Evolutionary conservation across 345 rosid species (phyloP), one percentile per base, ranked within the genome.

Genomic region (Trapa incisa): DNA sequence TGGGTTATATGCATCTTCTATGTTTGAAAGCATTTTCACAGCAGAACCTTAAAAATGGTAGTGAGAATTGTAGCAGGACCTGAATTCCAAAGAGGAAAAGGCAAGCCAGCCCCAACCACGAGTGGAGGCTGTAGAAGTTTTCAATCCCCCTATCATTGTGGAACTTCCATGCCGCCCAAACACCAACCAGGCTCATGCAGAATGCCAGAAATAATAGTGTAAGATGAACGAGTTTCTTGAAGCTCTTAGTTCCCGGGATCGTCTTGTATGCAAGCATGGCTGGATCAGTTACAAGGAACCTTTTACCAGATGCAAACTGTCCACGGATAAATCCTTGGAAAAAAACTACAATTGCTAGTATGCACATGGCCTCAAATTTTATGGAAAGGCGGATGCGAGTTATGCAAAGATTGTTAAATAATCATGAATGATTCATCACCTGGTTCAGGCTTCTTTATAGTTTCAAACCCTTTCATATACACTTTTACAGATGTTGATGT

Each of bases 121-220:
- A 95, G 78, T 89, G 97, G 66, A 95, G 87, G 79, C 97, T 95
- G 86, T 95, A 95, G 75, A 91, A 91, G 67, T 95, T 91, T 47
- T 91, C 96, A 0, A 95, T 95, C 74, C 96, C 96, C 77, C 85
- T 91, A 52, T 91, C 97, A 50, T 82, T 84, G 80, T 95, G 99
- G 79, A 95, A 95, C 77, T 89, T 95, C 76, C 80, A 66, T 61
- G 96, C 97, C 3, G 97, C 96, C 96, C 96, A 91, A 60, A 81
- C 77, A 66, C 99, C 99, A 13, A 89, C 68, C 22, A 82, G 7
- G 74, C 97, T 85, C 76, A 89, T 74, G 57, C 81, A 75, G 65
- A 91, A 76, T 14, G 93, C 96, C 17, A 86, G 33, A 70, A 84
- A 78, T 72, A 89, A 96, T 16, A 89, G 70, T 0, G 81, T 67